Percentiles rank a stretch among this genome's conserved stretches.
Evolutionary conservation across 768 basidiomycete species (phyloP).

Genomic region (Podaxis pistillaris): DNA sequence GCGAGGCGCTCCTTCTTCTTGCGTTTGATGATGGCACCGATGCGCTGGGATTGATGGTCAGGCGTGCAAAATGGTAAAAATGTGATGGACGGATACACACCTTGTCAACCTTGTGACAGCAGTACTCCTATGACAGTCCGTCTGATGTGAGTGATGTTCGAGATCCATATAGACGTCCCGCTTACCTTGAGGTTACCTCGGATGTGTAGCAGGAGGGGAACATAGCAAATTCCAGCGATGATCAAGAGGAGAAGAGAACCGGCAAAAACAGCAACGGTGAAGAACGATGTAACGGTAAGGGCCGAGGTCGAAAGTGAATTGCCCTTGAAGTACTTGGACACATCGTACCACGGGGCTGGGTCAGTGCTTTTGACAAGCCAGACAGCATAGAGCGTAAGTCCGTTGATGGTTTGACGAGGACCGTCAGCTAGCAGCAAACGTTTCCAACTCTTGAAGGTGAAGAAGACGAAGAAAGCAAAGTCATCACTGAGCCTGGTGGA

Average conservation of each 20-base stretch:
- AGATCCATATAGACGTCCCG: neutral
- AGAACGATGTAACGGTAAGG: constrained; percentile 84
- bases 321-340: constrained; percentile 77
- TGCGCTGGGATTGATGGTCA: constrained; percentile 55
- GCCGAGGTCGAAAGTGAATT: constrained; percentile 78
- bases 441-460: constrained; percentile 91
- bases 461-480: constrained; percentile 99
- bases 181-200: constrained; percentile 93
- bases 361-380: constrained; percentile 45
- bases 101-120: constrained; percentile 99
- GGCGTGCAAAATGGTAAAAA: neutral
- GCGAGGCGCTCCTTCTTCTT: constrained; percentile 83
- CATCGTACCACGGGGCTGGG: constrained; percentile 58
- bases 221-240: constrained; percentile 82
- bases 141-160: constrained; percentile 1
- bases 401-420: constrained; percentile 97
- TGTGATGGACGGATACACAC: constrained; percentile 33
- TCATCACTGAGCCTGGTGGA: constrained; percentile 97
- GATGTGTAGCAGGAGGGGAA: constrained; percentile 94
- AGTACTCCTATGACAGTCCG: constrained; percentile 71
- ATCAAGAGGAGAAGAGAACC: constrained; percentile 82
- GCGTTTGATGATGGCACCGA: constrained; percentile 89
- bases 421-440: constrained; percentile 78
- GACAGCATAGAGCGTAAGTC: constrained; percentile 93
- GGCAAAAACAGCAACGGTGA: constrained; percentile 85